Conservation (phyloP, 805 yeast genomes). For the Priceomyces castillae region DNA sequence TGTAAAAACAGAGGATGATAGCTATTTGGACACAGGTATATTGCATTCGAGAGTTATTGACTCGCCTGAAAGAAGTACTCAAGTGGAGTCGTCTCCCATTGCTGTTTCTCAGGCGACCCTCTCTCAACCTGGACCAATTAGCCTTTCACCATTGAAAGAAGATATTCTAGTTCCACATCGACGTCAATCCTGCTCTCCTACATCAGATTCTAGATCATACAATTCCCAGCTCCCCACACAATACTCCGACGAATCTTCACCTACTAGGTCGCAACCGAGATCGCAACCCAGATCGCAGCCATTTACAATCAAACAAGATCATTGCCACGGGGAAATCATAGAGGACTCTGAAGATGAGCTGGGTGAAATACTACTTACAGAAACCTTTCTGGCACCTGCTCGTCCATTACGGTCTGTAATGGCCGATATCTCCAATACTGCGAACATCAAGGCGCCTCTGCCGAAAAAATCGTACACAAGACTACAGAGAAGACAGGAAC, state of each 20-base stretch:
- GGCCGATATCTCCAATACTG: background rate
- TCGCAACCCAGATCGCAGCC: background rate
- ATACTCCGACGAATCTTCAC: slow-evolving; percentile 8
- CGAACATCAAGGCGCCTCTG: slow-evolving; percentile 4
- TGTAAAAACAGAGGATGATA: too few species aligned
- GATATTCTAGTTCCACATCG: background rate
- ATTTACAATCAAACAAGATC: slow-evolving; percentile 3
- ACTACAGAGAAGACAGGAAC: slow-evolving; percentile 31
- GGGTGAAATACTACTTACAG: background rate
- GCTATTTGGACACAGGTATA: too few species aligned
- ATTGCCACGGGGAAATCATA: slow-evolving; percentile 2
- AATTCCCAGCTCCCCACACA: slow-evolving; percentile 9
- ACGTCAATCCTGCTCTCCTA: background rate
- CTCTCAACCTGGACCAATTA: background rate
- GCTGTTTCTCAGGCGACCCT: background rate
- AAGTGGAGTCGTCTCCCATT: background rate
- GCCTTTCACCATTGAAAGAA: background rate
- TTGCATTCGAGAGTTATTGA: background rate
- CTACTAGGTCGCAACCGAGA: slow-evolving; percentile 4
- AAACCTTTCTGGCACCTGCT: background rate
- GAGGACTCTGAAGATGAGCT: slow-evolving; percentile 11
- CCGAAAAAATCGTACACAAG: slow-evolving; percentile 20
- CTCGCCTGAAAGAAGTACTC: background rate
- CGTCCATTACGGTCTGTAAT: background rate
- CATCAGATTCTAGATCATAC: background rate